Evolutionary conservation across 192 early-diverging fungal genomes (phyloP).

Genomic region (Linnemannia hyalina): DNA sequence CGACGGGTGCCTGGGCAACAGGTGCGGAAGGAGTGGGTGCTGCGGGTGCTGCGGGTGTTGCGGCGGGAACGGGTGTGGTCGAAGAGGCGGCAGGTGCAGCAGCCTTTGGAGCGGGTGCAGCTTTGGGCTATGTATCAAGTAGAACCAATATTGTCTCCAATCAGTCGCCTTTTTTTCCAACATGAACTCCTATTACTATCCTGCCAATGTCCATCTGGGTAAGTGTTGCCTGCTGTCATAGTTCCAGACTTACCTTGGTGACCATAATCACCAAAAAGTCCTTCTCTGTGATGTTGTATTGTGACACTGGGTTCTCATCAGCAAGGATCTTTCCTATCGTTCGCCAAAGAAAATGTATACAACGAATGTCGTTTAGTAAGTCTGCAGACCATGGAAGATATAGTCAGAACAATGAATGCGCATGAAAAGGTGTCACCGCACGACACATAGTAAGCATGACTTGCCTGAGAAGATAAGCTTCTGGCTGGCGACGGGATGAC

Average conservation of each 20-base stretch:
- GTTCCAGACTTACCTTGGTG: constrained; percentile 74
- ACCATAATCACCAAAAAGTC: constrained; percentile 98
- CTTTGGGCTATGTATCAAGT: constrained; percentile 58
- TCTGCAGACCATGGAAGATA: neutral
- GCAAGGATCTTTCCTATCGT: constrained; percentile 87
- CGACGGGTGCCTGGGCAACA: constrained; percentile 35
- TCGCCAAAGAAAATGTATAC: neutral
- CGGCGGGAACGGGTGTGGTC: constrained; percentile 31
- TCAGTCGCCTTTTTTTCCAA: neutral
- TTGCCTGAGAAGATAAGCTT: constrained; percentile 92
- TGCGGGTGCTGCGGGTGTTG: constrained; percentile 50
- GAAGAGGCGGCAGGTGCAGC: constrained; percentile 40
- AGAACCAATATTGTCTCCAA: neutral
- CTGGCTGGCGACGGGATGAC: constrained; percentile 77
- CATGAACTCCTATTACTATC: neutral
- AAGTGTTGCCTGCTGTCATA: neutral
- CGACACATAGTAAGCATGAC: neutral
- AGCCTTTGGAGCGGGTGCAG: constrained; percentile 41
- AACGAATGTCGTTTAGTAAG: neutral
- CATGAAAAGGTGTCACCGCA: neutral
- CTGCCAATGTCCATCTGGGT: neutral
- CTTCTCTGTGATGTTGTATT: constrained; percentile 87
- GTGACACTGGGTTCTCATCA: constrained; percentile 80
- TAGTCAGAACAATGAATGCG: neutral
- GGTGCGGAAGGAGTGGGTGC: constrained; percentile 59